These are phyloP conservation scores for Iberis pinnata DNA, from an alignment of 345 rosid species.

Conservation along the genomic window DNA sequence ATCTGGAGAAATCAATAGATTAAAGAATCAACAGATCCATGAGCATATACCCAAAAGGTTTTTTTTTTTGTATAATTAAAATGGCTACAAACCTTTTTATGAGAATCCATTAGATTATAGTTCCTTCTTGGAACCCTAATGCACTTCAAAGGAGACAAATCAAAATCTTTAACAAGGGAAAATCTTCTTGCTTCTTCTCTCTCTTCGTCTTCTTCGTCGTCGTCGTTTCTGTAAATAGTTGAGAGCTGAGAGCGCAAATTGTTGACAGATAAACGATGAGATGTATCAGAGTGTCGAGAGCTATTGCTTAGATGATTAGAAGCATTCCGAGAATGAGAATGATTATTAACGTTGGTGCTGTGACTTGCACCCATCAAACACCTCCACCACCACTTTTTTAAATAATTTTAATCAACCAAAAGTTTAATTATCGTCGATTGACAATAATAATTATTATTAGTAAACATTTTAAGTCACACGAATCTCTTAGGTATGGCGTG, in stretches of 20 bases:
- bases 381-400: constrained; percentile 27
- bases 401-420: not conserved
- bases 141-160: constrained; percentile 40
- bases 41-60: not conserved
- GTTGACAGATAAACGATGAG: constrained; percentile 28
- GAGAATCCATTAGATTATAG: constrained; percentile 55
- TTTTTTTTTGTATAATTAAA: not conserved
- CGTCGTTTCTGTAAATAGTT: constrained; percentile 19
- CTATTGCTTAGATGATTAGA: constrained; percentile 20
- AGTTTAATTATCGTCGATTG: constrained; percentile 9
- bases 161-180: constrained; percentile 38
- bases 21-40: constrained; percentile 19
- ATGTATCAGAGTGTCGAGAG: constrained; percentile 24
- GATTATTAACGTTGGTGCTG: constrained; percentile 27
- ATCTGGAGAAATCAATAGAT: constrained; percentile 13
- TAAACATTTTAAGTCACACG: constrained; percentile 11
- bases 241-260: constrained; percentile 33
- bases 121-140: constrained; percentile 58
- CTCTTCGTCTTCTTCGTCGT: constrained; percentile 27
- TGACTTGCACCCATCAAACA: constrained; percentile 34
- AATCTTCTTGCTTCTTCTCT: constrained; percentile 19
- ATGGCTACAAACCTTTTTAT: constrained; percentile 61
- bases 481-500: constrained; percentile 32
- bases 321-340: constrained; percentile 19
- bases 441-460: constrained; percentile 19